Conservation (phyloP, 129 eudicot genomes). For the Ambrosia trifida region DNA sequence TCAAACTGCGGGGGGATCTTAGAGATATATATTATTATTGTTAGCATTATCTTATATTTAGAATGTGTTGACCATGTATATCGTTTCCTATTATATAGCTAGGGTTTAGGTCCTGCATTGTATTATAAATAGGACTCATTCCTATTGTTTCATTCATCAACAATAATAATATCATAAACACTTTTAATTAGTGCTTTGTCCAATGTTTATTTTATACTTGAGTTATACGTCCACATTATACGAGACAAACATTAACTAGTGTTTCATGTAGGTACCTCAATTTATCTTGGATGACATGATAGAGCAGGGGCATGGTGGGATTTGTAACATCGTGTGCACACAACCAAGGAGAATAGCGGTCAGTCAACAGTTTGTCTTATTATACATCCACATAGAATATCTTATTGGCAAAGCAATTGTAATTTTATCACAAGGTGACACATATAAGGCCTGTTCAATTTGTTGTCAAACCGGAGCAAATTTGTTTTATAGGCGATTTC, state of each 20-base stretch:
- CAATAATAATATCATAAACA: too few species aligned
- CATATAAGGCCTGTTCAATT: constrained; percentile 1
- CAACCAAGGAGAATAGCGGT: constrained; percentile 99
- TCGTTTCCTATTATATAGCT: too few species aligned
- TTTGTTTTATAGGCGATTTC: constrained; percentile 80
- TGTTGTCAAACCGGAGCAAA: too few species aligned
- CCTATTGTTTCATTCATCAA: too few species aligned
- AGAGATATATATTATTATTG: too few species aligned
- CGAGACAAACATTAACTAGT: constrained; percentile 12
- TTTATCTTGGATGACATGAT: constrained; percentile 36
- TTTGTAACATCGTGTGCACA: constrained; percentile 93
- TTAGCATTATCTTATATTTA: too few species aligned
- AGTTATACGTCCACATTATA: neutral
- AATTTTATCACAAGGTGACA: neutral
- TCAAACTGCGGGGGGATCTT: too few species aligned
- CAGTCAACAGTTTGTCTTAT: constrained; percentile 34
- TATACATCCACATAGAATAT: constrained; percentile 6
- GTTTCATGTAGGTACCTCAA: constrained; percentile 80
- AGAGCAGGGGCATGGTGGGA: constrained; percentile 77
- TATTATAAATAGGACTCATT: too few species aligned
- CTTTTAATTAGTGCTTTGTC: constrained; percentile 14
- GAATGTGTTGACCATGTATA: too few species aligned
- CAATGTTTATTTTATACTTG: constrained; percentile 5
- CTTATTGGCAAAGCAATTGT: constrained; percentile 8
- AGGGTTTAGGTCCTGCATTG: too few species aligned